phyloP scores from a whole-genome alignment of 225 moss, liverwort and hornwort species.

The Climacium dendroides region DNA sequence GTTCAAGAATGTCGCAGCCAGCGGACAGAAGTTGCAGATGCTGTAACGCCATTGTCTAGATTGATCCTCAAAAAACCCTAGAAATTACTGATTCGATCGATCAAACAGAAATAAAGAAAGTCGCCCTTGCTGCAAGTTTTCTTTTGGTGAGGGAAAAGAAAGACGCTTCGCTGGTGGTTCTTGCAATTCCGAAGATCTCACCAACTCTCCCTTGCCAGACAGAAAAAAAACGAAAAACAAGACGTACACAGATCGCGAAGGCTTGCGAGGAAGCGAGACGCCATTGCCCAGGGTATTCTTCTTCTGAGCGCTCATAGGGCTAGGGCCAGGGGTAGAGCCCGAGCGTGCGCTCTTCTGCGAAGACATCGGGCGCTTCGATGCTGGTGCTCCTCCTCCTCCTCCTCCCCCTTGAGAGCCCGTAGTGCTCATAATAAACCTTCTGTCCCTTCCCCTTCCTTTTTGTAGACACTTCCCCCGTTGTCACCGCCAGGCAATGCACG shows the following conservation, averaged over 20 bases:
- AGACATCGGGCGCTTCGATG: constrained; percentile 40
- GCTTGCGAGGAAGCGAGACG: constrained; percentile 39
- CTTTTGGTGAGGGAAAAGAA: background rate
- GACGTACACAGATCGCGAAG: constrained; percentile 39
- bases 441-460: background rate
- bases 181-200: background rate
- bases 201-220: background rate
- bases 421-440: constrained; percentile 19
- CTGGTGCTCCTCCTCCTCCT: background rate
- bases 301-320: constrained; percentile 23
- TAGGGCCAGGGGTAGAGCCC: constrained; percentile 9
- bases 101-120: background rate
- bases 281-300: constrained; percentile 38
- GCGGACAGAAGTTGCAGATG: background rate
- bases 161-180: background rate
- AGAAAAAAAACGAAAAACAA: background rate
- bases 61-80: background rate
- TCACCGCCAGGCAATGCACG: constrained; percentile 10
- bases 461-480: background rate
- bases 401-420: constrained; percentile 24
- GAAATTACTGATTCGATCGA: background rate
- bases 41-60: background rate
- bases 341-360: constrained; percentile 39
- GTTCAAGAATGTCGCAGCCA: background rate
- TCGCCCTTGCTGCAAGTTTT: background rate